Percentiles rank a stretch among this genome's conserved stretches.
Evolutionary conservation across 192 early-diverging fungal genomes (phyloP).

Genomic region (Radiomyces spectabilis): DNA sequence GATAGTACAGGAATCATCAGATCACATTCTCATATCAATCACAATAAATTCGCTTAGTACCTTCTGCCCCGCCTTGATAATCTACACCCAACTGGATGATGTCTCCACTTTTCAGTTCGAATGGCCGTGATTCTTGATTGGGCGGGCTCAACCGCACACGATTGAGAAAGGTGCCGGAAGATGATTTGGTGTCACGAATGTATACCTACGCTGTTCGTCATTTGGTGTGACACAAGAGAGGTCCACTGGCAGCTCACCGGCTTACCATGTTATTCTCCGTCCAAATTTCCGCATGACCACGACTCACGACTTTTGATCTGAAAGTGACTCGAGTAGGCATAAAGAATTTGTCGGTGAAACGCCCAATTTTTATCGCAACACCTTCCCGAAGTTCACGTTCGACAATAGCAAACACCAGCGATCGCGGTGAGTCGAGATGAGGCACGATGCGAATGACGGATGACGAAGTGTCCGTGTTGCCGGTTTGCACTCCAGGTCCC

Average conservation of each 20-base stretch:
- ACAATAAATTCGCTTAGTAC: conserved; percentile 75
- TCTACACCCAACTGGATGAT: conserved; percentile 80
- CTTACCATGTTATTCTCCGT: conserved; percentile 47
- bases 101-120: conserved; percentile 68
- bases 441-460: conserved; percentile 51
- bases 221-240: not conserved
- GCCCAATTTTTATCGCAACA: conserved; percentile 43
- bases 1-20: conserved; percentile 38
- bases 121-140: conserved; percentile 63
- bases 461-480: no score
- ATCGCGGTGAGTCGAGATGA: conserved; percentile 30
- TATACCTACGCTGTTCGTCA: conserved; percentile 46
- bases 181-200: conserved; percentile 78
- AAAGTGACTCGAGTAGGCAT: conserved; percentile 55
- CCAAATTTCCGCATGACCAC: conserved; percentile 83
- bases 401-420: conserved; percentile 53
- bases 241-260: not conserved
- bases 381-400: conserved; percentile 45
- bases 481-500: no score
- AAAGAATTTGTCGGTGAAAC: conserved; percentile 45
- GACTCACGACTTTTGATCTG: conserved; percentile 75
- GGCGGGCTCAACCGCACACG: conserved; percentile 73
- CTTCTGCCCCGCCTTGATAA: conserved; percentile 72
- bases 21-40: conserved; percentile 56
- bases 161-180: conserved; percentile 88